phyloP scores from a whole-genome alignment of 2,329 filamentous ascomycete genomes.

The Talaromyces piceae region DNA sequence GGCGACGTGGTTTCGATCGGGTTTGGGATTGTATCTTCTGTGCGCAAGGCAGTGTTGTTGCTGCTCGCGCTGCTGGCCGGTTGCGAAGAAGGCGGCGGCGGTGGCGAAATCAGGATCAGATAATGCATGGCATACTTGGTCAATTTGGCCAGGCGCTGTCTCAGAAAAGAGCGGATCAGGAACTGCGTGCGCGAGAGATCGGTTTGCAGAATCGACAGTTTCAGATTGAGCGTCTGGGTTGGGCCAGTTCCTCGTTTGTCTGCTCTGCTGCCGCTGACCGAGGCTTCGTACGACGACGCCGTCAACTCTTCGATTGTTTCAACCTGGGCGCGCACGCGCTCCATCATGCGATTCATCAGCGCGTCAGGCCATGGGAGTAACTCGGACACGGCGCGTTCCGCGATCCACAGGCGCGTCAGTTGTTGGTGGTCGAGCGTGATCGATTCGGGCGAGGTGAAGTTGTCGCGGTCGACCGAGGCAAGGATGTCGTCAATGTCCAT shows the following conservation, averaged over 20 bases:
- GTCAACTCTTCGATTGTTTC: conserved; percentile 58
- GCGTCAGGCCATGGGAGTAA: conserved; percentile 70
- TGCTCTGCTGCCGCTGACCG: conserved; percentile 13
- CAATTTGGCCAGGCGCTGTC: conserved; percentile 75
- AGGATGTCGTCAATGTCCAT: conserved; percentile 81
- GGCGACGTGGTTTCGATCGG: conserved; percentile 7
- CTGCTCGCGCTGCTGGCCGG: conserved; percentile 10
- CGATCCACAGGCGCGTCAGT: conserved; percentile 85
- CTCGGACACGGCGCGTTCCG: conserved; percentile 83
- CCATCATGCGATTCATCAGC: conserved; percentile 75
- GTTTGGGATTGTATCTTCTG: conserved; percentile 27
- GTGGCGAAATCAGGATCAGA: conserved; percentile 22
- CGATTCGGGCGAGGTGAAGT: conserved; percentile 32
- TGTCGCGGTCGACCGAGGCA: conserved; percentile 59
- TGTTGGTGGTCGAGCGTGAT: conserved; percentile 66
- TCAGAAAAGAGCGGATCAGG: conserved; percentile 72
- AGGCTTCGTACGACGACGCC: conserved; percentile 35
- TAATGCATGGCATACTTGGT: conserved; percentile 46
- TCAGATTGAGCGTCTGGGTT: conserved; percentile 87
- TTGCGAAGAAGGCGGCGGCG: conserved; percentile 14
- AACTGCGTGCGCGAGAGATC: conserved; percentile 94
- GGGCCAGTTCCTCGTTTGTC: conserved; percentile 49
- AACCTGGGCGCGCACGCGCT: conserved; percentile 52
- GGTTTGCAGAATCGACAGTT: conserved; percentile 89
- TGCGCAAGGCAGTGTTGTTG: not conserved